Evolutionary conservation across 371 early-diverging fungal species (phyloP).

Genomic region (Mortierella sp.): DNA sequence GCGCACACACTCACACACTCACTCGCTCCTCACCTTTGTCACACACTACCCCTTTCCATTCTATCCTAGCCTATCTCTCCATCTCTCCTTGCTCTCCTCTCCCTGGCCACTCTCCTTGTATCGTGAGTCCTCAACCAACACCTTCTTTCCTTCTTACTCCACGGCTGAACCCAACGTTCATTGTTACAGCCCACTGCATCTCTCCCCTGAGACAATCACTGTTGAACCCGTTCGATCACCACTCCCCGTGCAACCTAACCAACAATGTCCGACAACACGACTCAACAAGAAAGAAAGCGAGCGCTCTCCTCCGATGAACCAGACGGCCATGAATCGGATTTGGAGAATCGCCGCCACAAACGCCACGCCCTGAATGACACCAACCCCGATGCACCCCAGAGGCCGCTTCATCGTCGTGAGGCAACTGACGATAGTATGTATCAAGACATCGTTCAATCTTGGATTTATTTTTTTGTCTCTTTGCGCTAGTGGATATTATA

Average conservation of each 20-base stretch:
- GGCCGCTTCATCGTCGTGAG: constrained; percentile 34
- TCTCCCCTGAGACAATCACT: neutral
- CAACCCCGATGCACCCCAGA: constrained; percentile 24
- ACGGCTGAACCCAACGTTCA: neutral
- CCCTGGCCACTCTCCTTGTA: neutral
- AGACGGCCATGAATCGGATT: constrained; percentile 33
- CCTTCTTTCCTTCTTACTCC: neutral
- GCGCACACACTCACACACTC: too few species aligned
- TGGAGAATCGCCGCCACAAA: constrained; percentile 41
- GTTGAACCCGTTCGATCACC: neutral
- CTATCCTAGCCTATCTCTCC: neutral
- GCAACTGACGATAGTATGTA: constrained; percentile 33
- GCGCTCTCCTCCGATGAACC: constrained; percentile 35
- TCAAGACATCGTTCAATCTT: neutral
- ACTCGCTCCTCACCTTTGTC: constrained; percentile 6
- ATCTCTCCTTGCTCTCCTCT: neutral
- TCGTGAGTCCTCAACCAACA: neutral
- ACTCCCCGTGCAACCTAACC: neutral
- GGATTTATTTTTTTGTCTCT: neutral
- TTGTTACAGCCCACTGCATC: neutral
- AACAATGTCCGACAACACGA: constrained; percentile 28
- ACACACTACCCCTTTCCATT: neutral
- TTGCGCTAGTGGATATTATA: neutral
- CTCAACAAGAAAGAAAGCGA: constrained; percentile 33
- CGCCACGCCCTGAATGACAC: constrained; percentile 36